phyloP scores from a whole-genome alignment of 768 basidiomycete species.

The Cyathus striatus region DNA sequence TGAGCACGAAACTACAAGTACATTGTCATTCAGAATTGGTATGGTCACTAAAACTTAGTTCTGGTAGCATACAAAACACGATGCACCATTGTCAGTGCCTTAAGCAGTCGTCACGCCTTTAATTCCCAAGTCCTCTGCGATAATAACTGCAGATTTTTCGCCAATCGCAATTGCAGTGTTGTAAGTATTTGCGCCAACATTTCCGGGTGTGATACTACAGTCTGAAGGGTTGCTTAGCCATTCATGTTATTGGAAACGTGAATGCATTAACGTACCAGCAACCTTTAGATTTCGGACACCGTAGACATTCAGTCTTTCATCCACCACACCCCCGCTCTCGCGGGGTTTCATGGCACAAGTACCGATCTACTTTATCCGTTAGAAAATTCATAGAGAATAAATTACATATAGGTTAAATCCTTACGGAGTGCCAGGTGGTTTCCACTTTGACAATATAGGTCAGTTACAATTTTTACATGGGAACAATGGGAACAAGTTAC shows the following conservation, averaged over 20 bases:
- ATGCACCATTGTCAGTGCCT: too few relatives aligned
- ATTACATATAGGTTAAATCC: conserved; percentile 2
- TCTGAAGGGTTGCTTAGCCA: conserved; percentile 13
- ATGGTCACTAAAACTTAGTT: too few relatives aligned
- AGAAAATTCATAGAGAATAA: background rate
- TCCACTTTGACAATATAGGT: conserved; percentile 15
- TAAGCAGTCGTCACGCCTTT: conserved; percentile 5
- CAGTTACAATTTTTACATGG: background rate
- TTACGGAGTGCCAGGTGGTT: conserved; percentile 41
- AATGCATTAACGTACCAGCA: conserved; percentile 30
- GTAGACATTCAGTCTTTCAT: conserved; percentile 58
- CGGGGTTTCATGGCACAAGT: conserved; percentile 68
- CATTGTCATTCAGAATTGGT: too few relatives aligned
- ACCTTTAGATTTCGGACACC: conserved; percentile 55
- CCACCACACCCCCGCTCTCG: conserved; percentile 55
- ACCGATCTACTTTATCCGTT: conserved; percentile 56
- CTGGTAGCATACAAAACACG: too few relatives aligned
- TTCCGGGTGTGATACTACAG: conserved; percentile 32
- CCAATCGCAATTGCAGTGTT: conserved; percentile 43
- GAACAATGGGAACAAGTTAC: conserved; percentile 11
- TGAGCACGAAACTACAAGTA: too few relatives aligned
- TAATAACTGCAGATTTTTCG: conserved; percentile 58
- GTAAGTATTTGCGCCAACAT: conserved; percentile 37
- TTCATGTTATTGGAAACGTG: background rate
- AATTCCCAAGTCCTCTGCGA: conserved; percentile 21